Evolutionary conservation across 352 stramenopile genomes (phyloP), one percentile per base, ranked within the genome.

Genomic region (Globisporangium lucens): DNA sequence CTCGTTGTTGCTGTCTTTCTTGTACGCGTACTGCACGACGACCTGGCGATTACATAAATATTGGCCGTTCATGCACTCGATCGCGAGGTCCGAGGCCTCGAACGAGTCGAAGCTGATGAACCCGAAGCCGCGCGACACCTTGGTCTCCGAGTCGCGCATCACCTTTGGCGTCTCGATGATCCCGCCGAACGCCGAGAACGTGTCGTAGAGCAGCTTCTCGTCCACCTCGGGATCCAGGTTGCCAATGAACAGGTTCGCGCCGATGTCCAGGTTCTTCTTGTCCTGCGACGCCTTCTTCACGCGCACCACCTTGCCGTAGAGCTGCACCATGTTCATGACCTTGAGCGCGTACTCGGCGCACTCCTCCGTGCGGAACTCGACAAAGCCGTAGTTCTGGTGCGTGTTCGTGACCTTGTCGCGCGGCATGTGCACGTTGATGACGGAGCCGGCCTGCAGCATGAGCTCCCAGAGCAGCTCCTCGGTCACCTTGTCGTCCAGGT

Each of bases 21-120:
- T 99, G 80, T 98, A 99, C 10, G 97, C 97, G 82, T 99, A 99
- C 77, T 99, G 94, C 10, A 99, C 97, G 41, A 97, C 85, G 70
- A 99, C 98, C 72, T 98, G 95, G 7, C 97, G 82, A 75, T 99
- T 99, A 75, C 95, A 98, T 53, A 99, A 78, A 75, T 96, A 99
- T 79, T 99, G 97, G 56, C 93, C 93, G 79, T 99, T 96, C 98
- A 99, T 99, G 77, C 95, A 99, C 77, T 99, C 97, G 75, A 99
- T 99, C 13, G 98, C 98, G 22, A 98, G 82, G 75, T 99, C 98
- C 9, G 93, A 89, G 0, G 97, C 93, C 72, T 99, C 97, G 68
- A 99, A 99, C 20, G 85, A 89, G 76, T 99, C 97, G 67, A 97
- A 99, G 66, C 80, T 93, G 9, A 99, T 91, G 77, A 99, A 99